A percentile compares a stretch with the other conserved stretches of the same genome.
Evolutionary conservation across 2,329 filamentous ascomycete genomes (phyloP).

Genomic region (Colletotrichum sp.): DNA sequence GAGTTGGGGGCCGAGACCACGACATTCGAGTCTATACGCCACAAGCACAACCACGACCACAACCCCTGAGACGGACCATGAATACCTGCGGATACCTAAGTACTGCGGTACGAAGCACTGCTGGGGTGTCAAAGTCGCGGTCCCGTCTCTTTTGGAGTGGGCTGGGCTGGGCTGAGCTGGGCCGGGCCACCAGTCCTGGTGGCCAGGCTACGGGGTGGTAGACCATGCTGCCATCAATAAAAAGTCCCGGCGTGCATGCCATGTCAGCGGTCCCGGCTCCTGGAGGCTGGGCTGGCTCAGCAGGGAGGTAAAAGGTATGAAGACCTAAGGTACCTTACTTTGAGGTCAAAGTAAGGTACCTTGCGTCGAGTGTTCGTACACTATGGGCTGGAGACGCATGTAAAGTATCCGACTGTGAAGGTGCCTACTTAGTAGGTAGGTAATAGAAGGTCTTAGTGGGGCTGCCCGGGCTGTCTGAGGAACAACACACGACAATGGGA

Average conservation of each 20-base stretch:
- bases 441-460: background rate
- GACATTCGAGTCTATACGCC: background rate
- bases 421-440: background rate
- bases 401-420: background rate
- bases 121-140: background rate
- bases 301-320: background rate
- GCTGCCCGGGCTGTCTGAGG: background rate
- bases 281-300: background rate
- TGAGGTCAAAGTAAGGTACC: background rate
- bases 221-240: background rate
- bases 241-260: background rate
- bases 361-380: background rate
- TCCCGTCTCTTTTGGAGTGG: background rate
- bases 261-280: background rate
- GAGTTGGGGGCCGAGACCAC: background rate
- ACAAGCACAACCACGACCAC: background rate
- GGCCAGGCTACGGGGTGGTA: background rate
- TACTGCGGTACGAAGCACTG: background rate
- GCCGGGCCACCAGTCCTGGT: background rate
- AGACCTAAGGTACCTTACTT: no score
- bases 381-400: background rate
- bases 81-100: background rate
- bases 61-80: background rate
- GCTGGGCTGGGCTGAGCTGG: background rate
- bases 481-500: background rate